Conservation (phyloP, 441 rosid species). For the Pelargonium myrrhifolium region DNA sequence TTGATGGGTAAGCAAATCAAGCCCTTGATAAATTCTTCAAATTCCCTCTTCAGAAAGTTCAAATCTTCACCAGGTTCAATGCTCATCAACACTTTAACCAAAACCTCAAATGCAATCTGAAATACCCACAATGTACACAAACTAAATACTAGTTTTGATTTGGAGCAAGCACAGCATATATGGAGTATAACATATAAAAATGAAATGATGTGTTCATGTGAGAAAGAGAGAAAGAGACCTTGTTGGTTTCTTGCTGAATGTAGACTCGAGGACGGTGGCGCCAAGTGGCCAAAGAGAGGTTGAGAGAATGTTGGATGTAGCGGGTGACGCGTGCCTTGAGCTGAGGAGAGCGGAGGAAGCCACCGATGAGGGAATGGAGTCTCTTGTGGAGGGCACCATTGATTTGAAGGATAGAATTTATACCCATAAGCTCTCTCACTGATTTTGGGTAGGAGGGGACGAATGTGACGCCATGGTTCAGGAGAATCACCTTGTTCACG, state of each 20-base stretch:
- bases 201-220: neutral
- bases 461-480: conserved; percentile 53
- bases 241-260: conserved; percentile 49
- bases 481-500: conserved; percentile 59
- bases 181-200: too few species aligned
- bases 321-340: conserved; percentile 43
- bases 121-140: neutral
- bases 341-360: conserved; percentile 57
- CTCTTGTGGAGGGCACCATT: conserved; percentile 55
- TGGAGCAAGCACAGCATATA: too few species aligned
- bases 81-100: conserved; percentile 52
- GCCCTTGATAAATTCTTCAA: conserved; percentile 62
- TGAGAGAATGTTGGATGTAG: conserved; percentile 40
- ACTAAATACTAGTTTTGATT: too few species aligned
- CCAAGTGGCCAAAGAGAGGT: conserved; percentile 42
- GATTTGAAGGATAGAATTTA: conserved; percentile 52
- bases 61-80: conserved; percentile 46
- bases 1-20: conserved; percentile 61
- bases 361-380: conserved; percentile 49
- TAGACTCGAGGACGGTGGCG: conserved; percentile 27
- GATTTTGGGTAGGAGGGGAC: conserved; percentile 69
- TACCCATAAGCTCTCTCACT: conserved; percentile 44
- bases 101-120: conserved; percentile 50
- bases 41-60: conserved; percentile 43
- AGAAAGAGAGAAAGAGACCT: conserved; percentile 31